Evolutionary conservation across 1,139 yeast species (phyloP).

Genomic region (Hanseniaspora gamundiae): DNA sequence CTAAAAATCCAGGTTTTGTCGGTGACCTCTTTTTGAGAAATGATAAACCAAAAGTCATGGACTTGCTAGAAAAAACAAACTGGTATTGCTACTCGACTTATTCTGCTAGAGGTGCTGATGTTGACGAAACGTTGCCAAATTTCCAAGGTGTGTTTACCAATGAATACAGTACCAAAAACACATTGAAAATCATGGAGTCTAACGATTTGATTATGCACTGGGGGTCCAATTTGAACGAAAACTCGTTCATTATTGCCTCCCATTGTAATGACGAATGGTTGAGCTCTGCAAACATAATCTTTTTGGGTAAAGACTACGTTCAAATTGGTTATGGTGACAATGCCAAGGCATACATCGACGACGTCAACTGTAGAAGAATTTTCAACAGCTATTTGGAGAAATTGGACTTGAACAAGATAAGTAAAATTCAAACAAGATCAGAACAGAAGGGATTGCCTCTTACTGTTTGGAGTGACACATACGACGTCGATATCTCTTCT

Average conservation of each 20-base stretch:
- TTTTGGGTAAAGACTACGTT: constrained; percentile 24
- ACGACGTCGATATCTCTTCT: constrained; percentile 8
- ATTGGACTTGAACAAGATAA: constrained; percentile 19
- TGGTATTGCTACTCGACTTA: constrained; percentile 34
- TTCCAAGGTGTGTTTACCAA: constrained; percentile 62
- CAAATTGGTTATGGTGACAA: constrained; percentile 25
- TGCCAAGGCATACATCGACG: constrained; percentile 14
- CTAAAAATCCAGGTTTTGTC: constrained; percentile 45
- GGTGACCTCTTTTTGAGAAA: constrained; percentile 60
- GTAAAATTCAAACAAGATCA: constrained; percentile 6
- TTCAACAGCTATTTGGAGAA: constrained; percentile 28
- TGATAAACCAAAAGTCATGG: constrained; percentile 32
- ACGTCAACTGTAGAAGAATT: constrained; percentile 33
- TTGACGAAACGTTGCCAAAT: constrained; percentile 45
- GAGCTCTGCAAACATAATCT: constrained; percentile 5
- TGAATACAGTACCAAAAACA: constrained; percentile 29
- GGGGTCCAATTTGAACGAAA: constrained; percentile 43
- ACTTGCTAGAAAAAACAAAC: constrained; percentile 34
- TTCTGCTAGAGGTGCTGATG: constrained; percentile 42
- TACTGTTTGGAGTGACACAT: constrained; percentile 3
- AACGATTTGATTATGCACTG: constrained; percentile 40
- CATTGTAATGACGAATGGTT: constrained; percentile 29
- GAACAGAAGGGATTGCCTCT: not conserved
- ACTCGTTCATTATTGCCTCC: constrained; percentile 15
- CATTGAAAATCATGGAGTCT: constrained; percentile 26